phyloP scores from a whole-genome alignment of 2,329 filamentous ascomycete species.

The Trichoderma sp. region DNA sequence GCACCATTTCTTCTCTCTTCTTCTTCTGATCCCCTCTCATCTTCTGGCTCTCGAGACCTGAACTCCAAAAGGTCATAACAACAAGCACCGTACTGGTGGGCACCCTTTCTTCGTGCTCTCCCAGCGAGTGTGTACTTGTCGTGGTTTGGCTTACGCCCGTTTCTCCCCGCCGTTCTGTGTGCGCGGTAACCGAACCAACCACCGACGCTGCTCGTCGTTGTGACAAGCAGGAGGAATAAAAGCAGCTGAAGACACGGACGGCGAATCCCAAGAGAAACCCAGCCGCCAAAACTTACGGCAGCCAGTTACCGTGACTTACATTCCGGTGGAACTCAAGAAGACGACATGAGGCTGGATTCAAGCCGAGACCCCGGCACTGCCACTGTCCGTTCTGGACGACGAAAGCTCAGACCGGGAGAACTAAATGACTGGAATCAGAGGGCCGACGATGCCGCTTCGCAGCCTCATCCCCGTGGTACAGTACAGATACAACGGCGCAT shows the following conservation, averaged over 20 bases:
- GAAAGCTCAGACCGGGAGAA: slow-evolving; percentile 34
- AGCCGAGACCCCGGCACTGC: slow-evolving; percentile 38
- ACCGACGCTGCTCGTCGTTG: slow-evolving; percentile 16
- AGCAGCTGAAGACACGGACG: not conserved
- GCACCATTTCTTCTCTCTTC: slow-evolving; percentile 19
- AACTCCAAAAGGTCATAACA: slow-evolving; percentile 2
- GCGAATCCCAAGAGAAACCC: not conserved
- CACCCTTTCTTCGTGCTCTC: slow-evolving; percentile 12
- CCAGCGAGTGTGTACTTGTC: not conserved
- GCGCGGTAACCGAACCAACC: slow-evolving; percentile 20
- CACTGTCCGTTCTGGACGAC: slow-evolving; percentile 36
- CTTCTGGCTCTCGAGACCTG: slow-evolving; percentile 3
- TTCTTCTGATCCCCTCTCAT: slow-evolving; percentile 13
- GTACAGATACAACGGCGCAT: slow-evolving; percentile 39
- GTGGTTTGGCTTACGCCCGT: not conserved
- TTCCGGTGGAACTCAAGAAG: not conserved
- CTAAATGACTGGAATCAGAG: slow-evolving; percentile 29
- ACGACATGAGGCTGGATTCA: slow-evolving; percentile 39
- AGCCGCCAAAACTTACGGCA: not conserved
- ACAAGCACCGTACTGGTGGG: not conserved
- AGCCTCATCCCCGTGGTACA: slow-evolving; percentile 36
- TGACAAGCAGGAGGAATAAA: not conserved
- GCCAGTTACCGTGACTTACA: not conserved
- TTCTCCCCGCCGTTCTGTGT: slow-evolving; percentile 11
- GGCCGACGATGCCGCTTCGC: slow-evolving; percentile 36